phyloP scores from a whole-genome alignment of 148 eudicot genomes.

The Beta vulgaris region DNA sequence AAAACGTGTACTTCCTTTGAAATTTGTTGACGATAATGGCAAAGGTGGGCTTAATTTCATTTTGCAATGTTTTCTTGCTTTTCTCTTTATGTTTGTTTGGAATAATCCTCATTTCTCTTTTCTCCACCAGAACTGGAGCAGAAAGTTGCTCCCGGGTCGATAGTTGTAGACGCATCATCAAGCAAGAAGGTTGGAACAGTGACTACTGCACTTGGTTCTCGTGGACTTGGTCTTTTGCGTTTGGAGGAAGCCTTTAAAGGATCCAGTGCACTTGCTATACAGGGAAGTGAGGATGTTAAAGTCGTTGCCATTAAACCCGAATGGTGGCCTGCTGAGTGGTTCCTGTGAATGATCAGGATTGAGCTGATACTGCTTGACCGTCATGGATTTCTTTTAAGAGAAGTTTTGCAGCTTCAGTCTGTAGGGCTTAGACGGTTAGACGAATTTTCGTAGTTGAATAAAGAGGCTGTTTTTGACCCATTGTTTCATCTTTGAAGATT shows the following conservation, averaged over 20 bases:
- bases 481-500: background rate
- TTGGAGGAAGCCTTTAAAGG: constrained; percentile 68
- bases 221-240: constrained; percentile 77
- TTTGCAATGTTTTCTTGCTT: background rate
- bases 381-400: background rate
- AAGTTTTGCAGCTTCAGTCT: constrained; percentile 11
- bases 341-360: constrained; percentile 41
- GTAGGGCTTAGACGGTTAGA: background rate
- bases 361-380: constrained; percentile 32
- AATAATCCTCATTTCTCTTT: background rate
- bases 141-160: constrained; percentile 65
- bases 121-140: constrained; percentile 57
- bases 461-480: constrained; percentile 13
- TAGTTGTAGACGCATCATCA: constrained; percentile 41
- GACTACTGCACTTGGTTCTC: constrained; percentile 73
- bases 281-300: constrained; percentile 61
- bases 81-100: background rate
- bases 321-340: constrained; percentile 96
- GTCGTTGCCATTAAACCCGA: constrained; percentile 65
- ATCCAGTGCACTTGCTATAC: constrained; percentile 42
- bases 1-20: constrained; percentile 84
- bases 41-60: constrained; percentile 45
- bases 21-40: constrained; percentile 57
- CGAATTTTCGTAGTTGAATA: background rate
- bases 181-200: constrained; percentile 73